Percentiles rank a stretch among this genome's conserved stretches.
These are phyloP conservation scores for Elsinoe necatrix DNA, from an alignment of 2,329 filamentous ascomycete species.

Conservation along the genomic window DNA sequence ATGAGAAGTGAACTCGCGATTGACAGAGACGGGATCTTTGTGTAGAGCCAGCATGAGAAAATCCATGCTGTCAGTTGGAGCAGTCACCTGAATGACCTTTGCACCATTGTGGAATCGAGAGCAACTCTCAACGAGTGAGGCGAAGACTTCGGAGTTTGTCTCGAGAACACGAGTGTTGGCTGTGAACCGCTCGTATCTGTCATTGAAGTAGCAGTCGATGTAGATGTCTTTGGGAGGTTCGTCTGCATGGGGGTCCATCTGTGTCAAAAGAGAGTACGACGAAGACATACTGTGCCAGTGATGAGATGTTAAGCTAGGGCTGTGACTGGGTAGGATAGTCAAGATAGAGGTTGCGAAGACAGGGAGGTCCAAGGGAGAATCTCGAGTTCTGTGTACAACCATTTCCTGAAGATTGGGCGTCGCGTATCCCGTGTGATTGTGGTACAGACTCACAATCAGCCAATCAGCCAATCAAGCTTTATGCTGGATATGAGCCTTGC, in stretches of 20 bases:
- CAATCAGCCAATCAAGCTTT: too few relatives aligned
- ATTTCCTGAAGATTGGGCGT: too few relatives aligned
- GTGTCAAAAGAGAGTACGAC: neutral
- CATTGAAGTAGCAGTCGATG: neutral
- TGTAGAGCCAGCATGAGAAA: neutral
- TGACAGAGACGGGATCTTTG: neutral
- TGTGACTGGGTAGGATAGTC: too few relatives aligned
- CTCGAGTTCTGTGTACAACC: too few relatives aligned
- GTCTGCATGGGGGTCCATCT: neutral
- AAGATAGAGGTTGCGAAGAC: too few relatives aligned
- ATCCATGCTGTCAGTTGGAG: neutral
- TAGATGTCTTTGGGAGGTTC: neutral
- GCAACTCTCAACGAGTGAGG: neutral
- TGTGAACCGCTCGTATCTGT: neutral
- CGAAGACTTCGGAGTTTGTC: neutral
- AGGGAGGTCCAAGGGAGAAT: too few relatives aligned
- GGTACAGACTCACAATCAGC: too few relatives aligned
- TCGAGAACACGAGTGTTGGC: neutral
- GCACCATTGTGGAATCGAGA: neutral
- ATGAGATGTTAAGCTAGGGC: neutral
- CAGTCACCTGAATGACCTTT: neutral
- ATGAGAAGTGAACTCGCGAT: neutral
- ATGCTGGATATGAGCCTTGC: too few relatives aligned
- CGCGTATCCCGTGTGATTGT: too few relatives aligned
- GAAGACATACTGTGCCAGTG: neutral